Conservation (phyloP, 495 filamentous ascomycete species). For the Filosporella fistucella region DNA sequence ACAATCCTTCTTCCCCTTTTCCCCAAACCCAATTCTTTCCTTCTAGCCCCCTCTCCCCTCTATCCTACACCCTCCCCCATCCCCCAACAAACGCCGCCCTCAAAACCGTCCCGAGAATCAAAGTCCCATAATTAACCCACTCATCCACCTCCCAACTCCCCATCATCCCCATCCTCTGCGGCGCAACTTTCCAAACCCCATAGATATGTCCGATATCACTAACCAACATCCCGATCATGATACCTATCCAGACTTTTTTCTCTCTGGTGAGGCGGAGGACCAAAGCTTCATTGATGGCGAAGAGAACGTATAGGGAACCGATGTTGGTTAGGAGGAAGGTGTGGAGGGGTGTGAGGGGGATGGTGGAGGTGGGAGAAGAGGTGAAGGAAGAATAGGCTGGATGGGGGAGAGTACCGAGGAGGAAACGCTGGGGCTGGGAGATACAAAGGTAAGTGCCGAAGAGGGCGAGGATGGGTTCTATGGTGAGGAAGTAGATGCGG, state of each 20-base stretch:
- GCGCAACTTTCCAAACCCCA: slow-evolving; percentile 14
- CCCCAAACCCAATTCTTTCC: too few relatives aligned
- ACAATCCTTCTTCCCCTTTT: too few relatives aligned
- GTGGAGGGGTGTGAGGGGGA: slow-evolving; percentile 10
- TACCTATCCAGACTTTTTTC: slow-evolving; percentile 12
- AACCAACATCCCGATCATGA: slow-evolving; percentile 4
- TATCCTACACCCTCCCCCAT: slow-evolving; percentile 15
- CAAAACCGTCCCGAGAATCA: slow-evolving; percentile 4
- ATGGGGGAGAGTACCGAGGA: slow-evolving; percentile 6
- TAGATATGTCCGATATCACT: slow-evolving; percentile 20
- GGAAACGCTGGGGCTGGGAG: slow-evolving; percentile 7
- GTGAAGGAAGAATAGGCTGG: neutral
- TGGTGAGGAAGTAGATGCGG: slow-evolving; percentile 19
- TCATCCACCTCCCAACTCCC: slow-evolving; percentile 16
- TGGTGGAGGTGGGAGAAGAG: neutral
- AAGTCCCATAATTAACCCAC: slow-evolving; percentile 22
- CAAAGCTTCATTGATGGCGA: slow-evolving; percentile 15
- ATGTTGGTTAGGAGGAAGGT: slow-evolving; percentile 18
- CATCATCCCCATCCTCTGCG: slow-evolving; percentile 1
- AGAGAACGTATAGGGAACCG: slow-evolving; percentile 15
- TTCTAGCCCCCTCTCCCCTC: too few relatives aligned
- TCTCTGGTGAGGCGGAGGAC: slow-evolving; percentile 14
- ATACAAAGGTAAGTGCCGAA: slow-evolving; percentile 12
- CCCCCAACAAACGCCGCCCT: slow-evolving; percentile 14
- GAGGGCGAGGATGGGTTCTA: slow-evolving; percentile 18